Evolutionary conservation across 2,329 filamentous ascomycete species (phyloP).

Genomic region (Teratosphaeria zuluensis): DNA sequence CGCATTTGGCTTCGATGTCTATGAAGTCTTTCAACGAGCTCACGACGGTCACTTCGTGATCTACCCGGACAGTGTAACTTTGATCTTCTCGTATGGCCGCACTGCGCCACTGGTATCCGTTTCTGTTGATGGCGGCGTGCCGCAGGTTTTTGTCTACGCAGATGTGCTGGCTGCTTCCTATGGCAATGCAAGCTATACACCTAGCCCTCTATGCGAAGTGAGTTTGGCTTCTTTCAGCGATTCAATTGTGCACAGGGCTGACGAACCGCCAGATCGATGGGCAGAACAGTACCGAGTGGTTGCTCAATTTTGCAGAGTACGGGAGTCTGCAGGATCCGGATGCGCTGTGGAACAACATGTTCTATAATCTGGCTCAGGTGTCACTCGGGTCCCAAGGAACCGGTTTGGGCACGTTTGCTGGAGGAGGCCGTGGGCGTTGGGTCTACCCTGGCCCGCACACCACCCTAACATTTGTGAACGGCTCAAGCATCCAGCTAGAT

Average conservation of each 20-base stretch:
- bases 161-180: constrained; percentile 36
- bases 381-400: constrained; percentile 31
- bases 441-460: constrained; percentile 36
- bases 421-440: constrained; percentile 33
- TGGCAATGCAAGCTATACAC: constrained; percentile 31
- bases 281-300: constrained; percentile 40
- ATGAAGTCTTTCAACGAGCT: constrained; percentile 42
- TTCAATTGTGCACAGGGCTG: neutral
- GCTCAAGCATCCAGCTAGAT: constrained; percentile 29
- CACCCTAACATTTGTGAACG: constrained; percentile 37
- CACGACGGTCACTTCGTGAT: constrained; percentile 58
- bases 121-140: constrained; percentile 51
- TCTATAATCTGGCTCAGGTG: constrained; percentile 37
- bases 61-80: constrained; percentile 44
- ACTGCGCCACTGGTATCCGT: constrained; percentile 48
- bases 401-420: constrained; percentile 36
- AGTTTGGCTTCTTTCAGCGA: neutral
- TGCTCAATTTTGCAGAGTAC: constrained; percentile 39
- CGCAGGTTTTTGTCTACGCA: constrained; percentile 46
- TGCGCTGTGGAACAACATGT: constrained; percentile 45
- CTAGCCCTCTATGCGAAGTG: constrained; percentile 36
- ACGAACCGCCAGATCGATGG: constrained; percentile 43
- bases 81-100: constrained; percentile 42
- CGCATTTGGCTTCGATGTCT: constrained; percentile 42
- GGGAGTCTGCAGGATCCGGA: constrained; percentile 47